A percentile compares a stretch with the other conserved stretches of the same genome.
Conservation (phyloP, 1,284 basidiomycete genomes). For the Cerrena zonata region DNA sequence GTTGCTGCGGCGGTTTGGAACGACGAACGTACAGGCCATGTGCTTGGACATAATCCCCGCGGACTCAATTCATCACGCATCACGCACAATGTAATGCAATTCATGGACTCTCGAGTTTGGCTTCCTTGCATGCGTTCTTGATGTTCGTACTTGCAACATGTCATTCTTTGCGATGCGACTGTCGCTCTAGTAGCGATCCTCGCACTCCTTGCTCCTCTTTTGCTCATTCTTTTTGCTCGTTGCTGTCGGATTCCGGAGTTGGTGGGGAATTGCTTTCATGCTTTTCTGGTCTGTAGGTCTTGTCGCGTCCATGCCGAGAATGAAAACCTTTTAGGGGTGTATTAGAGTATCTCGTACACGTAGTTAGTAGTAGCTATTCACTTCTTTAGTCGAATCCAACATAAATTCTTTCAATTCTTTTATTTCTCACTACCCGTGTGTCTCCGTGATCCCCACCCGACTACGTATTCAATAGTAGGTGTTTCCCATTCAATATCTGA, state of each 20-base stretch:
- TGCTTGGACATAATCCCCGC: background rate
- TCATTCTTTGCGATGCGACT: background rate
- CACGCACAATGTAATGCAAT: too few relatives aligned
- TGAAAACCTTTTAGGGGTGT: background rate
- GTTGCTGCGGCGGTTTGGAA: background rate
- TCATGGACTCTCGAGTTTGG: too few relatives aligned
- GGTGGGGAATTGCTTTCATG: background rate
- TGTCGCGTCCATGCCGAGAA: background rate
- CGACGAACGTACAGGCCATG: background rate
- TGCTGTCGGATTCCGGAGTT: background rate
- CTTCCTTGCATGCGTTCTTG: too few relatives aligned
- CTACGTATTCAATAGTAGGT: too few relatives aligned
- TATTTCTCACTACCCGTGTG: too few relatives aligned
- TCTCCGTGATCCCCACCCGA: too few relatives aligned
- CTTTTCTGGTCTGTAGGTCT: background rate
- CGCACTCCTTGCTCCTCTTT: too few relatives aligned
- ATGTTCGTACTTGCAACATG: background rate
- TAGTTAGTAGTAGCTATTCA: background rate
- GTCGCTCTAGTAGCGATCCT: background rate
- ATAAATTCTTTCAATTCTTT: too few relatives aligned
- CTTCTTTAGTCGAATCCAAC: background rate
- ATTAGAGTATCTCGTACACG: background rate
- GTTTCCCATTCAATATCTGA: too few relatives aligned
- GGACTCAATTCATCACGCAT: background rate
- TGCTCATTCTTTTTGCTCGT: too few relatives aligned